Conservation (phyloP, 352 stramenopile genomes). For the Thalassiosira allenii region DNA sequence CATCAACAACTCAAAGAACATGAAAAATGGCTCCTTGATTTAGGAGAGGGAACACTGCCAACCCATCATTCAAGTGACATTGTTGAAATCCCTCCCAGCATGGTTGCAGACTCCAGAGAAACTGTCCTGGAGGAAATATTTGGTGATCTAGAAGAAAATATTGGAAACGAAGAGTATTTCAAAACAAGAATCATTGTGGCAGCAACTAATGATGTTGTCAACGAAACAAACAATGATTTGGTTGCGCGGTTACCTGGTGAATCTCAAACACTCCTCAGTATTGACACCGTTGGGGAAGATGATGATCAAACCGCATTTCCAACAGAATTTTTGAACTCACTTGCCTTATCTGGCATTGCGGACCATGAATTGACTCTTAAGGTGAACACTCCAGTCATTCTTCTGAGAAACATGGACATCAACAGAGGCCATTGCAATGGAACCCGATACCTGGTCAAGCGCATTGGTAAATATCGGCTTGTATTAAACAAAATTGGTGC, state of each 20-base stretch:
- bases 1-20: slow-evolving; percentile 5
- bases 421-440: slow-evolving; percentile 23
- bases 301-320: slow-evolving; percentile 22
- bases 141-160: slow-evolving; percentile 13
- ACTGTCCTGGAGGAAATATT: background rate
- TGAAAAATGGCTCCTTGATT: slow-evolving; percentile 15
- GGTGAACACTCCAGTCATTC: background rate
- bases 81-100: slow-evolving; percentile 14
- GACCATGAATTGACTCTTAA: slow-evolving; percentile 22
- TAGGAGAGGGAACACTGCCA: slow-evolving; percentile 9
- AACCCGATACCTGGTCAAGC: slow-evolving; percentile 13
- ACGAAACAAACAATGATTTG: slow-evolving; percentile 32
- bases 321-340: slow-evolving; percentile 15
- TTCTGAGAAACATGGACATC: slow-evolving; percentile 35
- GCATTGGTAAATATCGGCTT: slow-evolving; percentile 12
- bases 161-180: slow-evolving; percentile 5
- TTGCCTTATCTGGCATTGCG: slow-evolving; percentile 22
- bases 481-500: slow-evolving; percentile 3
- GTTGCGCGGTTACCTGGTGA: slow-evolving; percentile 6
- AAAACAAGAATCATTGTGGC: slow-evolving; percentile 2
- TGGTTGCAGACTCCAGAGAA: slow-evolving; percentile 1
- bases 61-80: slow-evolving; percentile 21
- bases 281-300: slow-evolving; percentile 22
- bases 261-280: slow-evolving; percentile 6
- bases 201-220: slow-evolving; percentile 27